Base-by-base conservation (phyloP, 306 rosid genomes). In the Begonia peltatifolia region DNA sequence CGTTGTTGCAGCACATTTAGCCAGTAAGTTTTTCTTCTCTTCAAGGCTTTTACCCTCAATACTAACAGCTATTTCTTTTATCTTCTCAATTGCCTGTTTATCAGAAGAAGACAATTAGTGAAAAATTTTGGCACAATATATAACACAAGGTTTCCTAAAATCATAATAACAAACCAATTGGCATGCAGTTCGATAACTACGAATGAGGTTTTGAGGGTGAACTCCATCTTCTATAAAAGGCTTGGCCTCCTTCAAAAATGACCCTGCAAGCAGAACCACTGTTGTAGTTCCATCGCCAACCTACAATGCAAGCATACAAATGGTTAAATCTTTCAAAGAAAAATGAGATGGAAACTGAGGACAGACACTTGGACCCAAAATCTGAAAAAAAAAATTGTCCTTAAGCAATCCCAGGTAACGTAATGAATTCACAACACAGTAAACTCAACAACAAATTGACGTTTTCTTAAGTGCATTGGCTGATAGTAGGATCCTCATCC, bases 241-340 rank as follows among this genome's bases (percentile, higher is more conserved):
- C 70, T 92, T 92, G 14, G 99, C 99, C 75, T 92, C 99, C 70
- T 59, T 86, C 62, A 92, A 62, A 53, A 92, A 92, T 71, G 86
- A 96, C 12, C 87, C 93, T 2, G 99, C 99, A 35, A 92, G 94
- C 70, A 92, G 77, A 49, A 92, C 99, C 23, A 92, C 99, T 14
- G 99, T 92, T 13, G 99, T 92, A 56, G 99, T 92, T 52, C 99
- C 99, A 72, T 92, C 99, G 30, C 99, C 99, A 71, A 92, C 99
- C 99, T 92, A 64, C 63, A 65, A 25, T 25, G 35, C 35, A 25
- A 25, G 35, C 2, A 25, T 3, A 25, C 6, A 6, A 25, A 25
- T 25, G 35, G 6, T 25, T 25, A 25, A 25, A 25, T 25, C 4
- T 25, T 25, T 25, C 2, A 3, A 25, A 25, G 35, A 25, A 25